Percentiles rank a stretch among this genome's conserved stretches.
phyloP scores from a whole-genome alignment of 1,284 basidiomycete species.

The Volvariella volvacea region DNA sequence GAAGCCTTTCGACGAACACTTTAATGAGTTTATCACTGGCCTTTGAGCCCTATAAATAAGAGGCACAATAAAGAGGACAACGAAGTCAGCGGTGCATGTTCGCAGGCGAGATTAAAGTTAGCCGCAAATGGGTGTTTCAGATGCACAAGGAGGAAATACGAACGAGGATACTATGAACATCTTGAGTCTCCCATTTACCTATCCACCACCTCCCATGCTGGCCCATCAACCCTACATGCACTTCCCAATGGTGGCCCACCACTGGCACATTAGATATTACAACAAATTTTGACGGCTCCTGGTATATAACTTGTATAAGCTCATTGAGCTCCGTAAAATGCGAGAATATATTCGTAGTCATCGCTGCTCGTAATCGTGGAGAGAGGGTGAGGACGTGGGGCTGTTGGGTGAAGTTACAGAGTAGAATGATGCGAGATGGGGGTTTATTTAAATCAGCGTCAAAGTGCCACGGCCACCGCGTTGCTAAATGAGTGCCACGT shows the following conservation, averaged over 20 bases:
- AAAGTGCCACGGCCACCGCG: too few relatives aligned
- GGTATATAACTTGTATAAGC: conserved; percentile 62
- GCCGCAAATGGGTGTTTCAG: too few relatives aligned
- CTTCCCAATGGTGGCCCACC: conserved; percentile 46
- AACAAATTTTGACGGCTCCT: conserved; percentile 57
- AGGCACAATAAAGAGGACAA: too few relatives aligned
- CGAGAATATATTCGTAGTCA: too few relatives aligned
- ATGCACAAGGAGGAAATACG: conserved; percentile 21
- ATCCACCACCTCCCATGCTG: conserved; percentile 62
- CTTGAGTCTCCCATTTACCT: conserved; percentile 48
- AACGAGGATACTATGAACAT: conserved; percentile 47
- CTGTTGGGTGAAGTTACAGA: too few relatives aligned
- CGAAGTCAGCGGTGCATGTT: too few relatives aligned
- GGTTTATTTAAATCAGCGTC: too few relatives aligned
- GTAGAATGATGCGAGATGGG: too few relatives aligned
- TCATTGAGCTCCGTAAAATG: conserved; percentile 57
- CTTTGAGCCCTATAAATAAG: conserved; percentile 46
- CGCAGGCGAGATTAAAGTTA: too few relatives aligned
- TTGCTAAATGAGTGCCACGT: too few relatives aligned
- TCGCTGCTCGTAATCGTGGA: too few relatives aligned
- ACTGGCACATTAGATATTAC: conserved; percentile 49
- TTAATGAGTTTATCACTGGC: conserved; percentile 40
- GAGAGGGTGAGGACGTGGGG: too few relatives aligned
- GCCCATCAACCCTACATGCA: conserved; percentile 52
- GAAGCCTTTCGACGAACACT: conserved; percentile 49